phyloP scores from a whole-genome alignment of 1,284 basidiomycete genomes.

The Heterobasidion irregulare region DNA sequence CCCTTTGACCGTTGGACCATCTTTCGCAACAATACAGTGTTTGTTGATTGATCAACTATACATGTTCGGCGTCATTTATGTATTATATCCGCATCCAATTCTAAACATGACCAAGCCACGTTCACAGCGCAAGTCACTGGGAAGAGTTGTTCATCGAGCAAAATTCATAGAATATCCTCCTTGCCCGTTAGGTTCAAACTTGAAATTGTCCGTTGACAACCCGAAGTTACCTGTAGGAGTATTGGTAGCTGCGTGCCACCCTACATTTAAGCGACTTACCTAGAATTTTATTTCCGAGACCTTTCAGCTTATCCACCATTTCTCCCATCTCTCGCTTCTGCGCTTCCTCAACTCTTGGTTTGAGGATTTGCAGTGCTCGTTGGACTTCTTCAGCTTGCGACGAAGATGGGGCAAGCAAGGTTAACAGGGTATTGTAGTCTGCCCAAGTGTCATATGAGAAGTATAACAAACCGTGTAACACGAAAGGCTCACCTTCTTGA shows the following conservation, averaged over 20 bases:
- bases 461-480: constrained; percentile 5
- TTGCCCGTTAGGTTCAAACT: constrained; percentile 86
- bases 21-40: constrained; percentile 40
- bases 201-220: constrained; percentile 88
- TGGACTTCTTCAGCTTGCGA: constrained; percentile 41
- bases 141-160: constrained; percentile 25
- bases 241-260: not conserved
- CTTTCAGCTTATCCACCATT: constrained; percentile 91
- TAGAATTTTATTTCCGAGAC: constrained; percentile 85
- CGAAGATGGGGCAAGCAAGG: constrained; percentile 51
- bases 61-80: too few relatives aligned
- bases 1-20: constrained; percentile 36
- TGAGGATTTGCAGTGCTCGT: constrained; percentile 44
- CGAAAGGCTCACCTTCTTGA: constrained; percentile 60
- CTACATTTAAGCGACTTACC: constrained; percentile 36
- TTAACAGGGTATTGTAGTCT: constrained; percentile 75
- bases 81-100: too few relatives aligned
- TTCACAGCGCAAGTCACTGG: too few relatives aligned
- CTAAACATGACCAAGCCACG: too few relatives aligned
- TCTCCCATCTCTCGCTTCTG: constrained; percentile 88
- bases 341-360: constrained; percentile 61
- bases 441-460: not conserved
- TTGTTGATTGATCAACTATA: constrained; percentile 27
- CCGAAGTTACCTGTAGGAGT: constrained; percentile 66
- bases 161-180: constrained; percentile 96